Percentiles rank a stretch among this genome's conserved stretches.
These are phyloP conservation scores for Alternaria hordeiaustralica DNA, from an alignment of 2,329 filamentous ascomycete species.

Conservation along the genomic window DNA sequence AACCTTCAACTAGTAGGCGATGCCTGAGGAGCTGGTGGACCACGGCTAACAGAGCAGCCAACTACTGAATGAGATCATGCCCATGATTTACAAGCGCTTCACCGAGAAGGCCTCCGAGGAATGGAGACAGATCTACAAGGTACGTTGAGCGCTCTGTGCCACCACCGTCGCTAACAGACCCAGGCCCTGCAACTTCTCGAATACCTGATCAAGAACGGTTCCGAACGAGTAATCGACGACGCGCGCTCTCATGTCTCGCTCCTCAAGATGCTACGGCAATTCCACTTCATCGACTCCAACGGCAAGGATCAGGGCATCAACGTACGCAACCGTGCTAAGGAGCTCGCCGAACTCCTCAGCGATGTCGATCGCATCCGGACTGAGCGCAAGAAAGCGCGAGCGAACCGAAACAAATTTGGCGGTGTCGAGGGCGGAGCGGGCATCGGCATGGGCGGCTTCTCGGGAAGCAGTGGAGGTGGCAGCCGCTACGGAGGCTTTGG, in stretches of 20 bases:
- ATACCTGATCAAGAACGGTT: conserved; percentile 97
- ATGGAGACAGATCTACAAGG: conserved; percentile 99
- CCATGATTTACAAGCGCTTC: conserved; percentile 99
- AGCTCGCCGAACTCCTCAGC: conserved; percentile 88
- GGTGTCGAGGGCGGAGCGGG: conserved; percentile 85
- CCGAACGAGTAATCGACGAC: conserved; percentile 96
- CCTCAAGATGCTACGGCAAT: conserved; percentile 97
- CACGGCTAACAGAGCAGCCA: conserved; percentile 65
- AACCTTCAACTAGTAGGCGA: conserved; percentile 92
- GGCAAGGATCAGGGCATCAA: conserved; percentile 99
- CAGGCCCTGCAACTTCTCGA: conserved; percentile 88
- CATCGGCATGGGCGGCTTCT: conserved; percentile 61
- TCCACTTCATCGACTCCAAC: conserved; percentile 94
- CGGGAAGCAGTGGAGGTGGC: conserved; percentile 57
- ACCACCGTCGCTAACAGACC: conserved; percentile 19
- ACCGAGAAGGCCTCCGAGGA: conserved; percentile 98
- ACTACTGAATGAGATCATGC: conserved; percentile 99
- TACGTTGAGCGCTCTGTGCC: conserved; percentile 42
- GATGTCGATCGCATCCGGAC: conserved; percentile 85
- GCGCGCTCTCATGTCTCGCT: conserved; percentile 93
- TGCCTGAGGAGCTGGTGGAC: not conserved
- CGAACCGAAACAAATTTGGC: conserved; percentile 92
- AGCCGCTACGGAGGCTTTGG: conserved; percentile 89
- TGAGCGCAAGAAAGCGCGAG: conserved; percentile 84
- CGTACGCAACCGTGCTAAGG: conserved; percentile 94